Percentiles rank a stretch among this genome's conserved stretches.
phyloP scores from a whole-genome alignment of 768 basidiomycete genomes.

The Rhizopogon vinicolor region DNA sequence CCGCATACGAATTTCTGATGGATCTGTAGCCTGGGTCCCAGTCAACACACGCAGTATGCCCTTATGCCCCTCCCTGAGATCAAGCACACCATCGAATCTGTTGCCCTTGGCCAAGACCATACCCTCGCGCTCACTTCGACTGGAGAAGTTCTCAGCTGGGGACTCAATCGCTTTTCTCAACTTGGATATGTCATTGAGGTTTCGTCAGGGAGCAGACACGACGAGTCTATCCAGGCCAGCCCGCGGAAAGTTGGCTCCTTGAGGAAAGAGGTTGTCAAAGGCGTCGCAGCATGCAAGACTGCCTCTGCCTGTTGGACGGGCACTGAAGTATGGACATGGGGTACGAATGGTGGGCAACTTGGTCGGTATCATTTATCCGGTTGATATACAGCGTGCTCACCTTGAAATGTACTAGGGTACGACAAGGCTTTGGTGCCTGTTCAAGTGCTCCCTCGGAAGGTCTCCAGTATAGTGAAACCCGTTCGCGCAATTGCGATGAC shows the following conservation, averaged over 20 bases:
- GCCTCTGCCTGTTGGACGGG: conserved; percentile 89
- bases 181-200: conserved; percentile 81
- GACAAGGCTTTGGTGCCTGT: conserved; percentile 69
- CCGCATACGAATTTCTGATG: not conserved
- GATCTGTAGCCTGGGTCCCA: conserved; percentile 57
- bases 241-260: conserved; percentile 77
- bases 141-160: conserved; percentile 90
- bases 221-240: conserved; percentile 71
- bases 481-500: conserved; percentile 73
- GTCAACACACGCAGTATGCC: conserved; percentile 74
- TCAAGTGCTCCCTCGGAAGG: conserved; percentile 75
- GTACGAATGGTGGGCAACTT: conserved; percentile 88
- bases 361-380: conserved; percentile 38
- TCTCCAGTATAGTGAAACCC: conserved; percentile 68
- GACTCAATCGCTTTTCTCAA: conserved; percentile 83
- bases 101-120: conserved; percentile 93
- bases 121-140: conserved; percentile 77
- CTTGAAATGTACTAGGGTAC: conserved; percentile 48
- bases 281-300: conserved; percentile 82
- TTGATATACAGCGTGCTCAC: not conserved
- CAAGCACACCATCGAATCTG: conserved; percentile 49
- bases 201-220: conserved; percentile 37
- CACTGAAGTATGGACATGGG: conserved; percentile 79
- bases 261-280: conserved; percentile 73
- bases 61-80: conserved; percentile 54